Base-by-base conservation (phyloP, 2,329 filamentous ascomycete species). In the Colletotrichum simmondsii region DNA sequence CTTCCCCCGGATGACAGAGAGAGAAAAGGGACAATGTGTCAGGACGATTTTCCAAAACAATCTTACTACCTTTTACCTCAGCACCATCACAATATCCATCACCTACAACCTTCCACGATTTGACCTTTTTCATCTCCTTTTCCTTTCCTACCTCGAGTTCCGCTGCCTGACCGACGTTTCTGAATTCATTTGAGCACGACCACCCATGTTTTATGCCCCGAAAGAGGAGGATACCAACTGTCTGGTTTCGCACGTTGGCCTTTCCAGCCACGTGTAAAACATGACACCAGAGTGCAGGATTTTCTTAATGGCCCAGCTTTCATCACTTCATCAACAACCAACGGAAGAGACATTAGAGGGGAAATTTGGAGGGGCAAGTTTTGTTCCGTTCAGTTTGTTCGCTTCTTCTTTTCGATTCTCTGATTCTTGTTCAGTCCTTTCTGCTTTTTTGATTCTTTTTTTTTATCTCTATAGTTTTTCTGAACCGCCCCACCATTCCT, bases 161-260 rank as follows among this genome's bases (percentile, higher is more conserved):
- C 24, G 56, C 46, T 22, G 5, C 19, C 37, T 28, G 32, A 8
- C 37, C 24, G 26, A 42, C 37, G n/a, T 49, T 49, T 12, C 22
- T 52, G 19, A 35, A 30, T 68, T 53, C 24, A 58, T 63, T 60
- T 28, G 52, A 68, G 57, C 57, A 62, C 52, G 35, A 68, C 30
- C 26, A 30, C 24, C 32, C 49, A 19, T 58, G 28, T 49, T 72
- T 58, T n/a, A 69, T 59, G 69, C 42, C 65, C 65, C 53, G 52
- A 61, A 72, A 69, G 59, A 54, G 65, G 59, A 72, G 69, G 65
- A 69, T 67, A 37, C 26, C 35, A 37, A 22, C 37, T 49, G n/a
- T 35, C 35, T 60, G 28, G 46, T 52, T 68, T 28, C 22, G 22
- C 52, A 52, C 64, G 35, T 65, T 53, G 59, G 59, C 68, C 46